phyloP scores from a whole-genome alignment of 2,329 filamentous ascomycete genomes.

The Venturia oleaginea region DNA sequence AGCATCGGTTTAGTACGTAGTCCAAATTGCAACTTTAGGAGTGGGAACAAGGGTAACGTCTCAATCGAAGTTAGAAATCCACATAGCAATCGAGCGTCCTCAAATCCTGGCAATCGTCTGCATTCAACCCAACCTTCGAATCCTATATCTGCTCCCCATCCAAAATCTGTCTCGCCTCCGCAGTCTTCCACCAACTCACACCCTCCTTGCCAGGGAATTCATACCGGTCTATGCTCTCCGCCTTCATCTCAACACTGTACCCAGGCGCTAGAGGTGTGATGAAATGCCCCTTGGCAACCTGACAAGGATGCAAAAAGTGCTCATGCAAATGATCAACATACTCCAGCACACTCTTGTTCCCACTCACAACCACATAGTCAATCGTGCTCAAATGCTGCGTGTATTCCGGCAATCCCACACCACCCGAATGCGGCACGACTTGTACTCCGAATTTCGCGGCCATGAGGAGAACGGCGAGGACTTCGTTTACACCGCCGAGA shows the following conservation, averaged over 20 bases:
- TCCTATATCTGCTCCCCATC: slow-evolving; percentile 44
- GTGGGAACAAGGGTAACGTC: no score
- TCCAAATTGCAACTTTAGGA: no score
- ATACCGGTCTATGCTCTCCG: slow-evolving; percentile 73
- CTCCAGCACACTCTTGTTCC: slow-evolving; percentile 73
- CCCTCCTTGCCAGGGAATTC: slow-evolving; percentile 67
- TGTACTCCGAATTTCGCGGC: slow-evolving; percentile 71
- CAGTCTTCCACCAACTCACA: slow-evolving; percentile 77
- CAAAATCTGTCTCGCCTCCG: slow-evolving; percentile 67
- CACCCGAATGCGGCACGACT: slow-evolving; percentile 81
- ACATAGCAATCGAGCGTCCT: no score
- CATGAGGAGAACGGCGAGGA: slow-evolving; percentile 80
- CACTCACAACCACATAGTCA: slow-evolving; percentile 80
- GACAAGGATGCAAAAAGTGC: slow-evolving; percentile 75
- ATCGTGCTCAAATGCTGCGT: slow-evolving; percentile 89
- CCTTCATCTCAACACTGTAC: slow-evolving; percentile 91
- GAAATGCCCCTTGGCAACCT: slow-evolving; percentile 79
- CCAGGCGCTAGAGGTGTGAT: slow-evolving; percentile 74
- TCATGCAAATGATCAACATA: slow-evolving; percentile 92
- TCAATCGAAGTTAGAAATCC: no score
- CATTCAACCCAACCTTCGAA: neutral
- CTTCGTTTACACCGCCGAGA: slow-evolving; percentile 84
- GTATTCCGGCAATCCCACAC: slow-evolving; percentile 86
- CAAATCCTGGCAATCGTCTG: no score
- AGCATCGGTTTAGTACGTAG: no score